Conservation (phyloP, 768 basidiomycete genomes). For the Amanita molliuscula region DNA sequence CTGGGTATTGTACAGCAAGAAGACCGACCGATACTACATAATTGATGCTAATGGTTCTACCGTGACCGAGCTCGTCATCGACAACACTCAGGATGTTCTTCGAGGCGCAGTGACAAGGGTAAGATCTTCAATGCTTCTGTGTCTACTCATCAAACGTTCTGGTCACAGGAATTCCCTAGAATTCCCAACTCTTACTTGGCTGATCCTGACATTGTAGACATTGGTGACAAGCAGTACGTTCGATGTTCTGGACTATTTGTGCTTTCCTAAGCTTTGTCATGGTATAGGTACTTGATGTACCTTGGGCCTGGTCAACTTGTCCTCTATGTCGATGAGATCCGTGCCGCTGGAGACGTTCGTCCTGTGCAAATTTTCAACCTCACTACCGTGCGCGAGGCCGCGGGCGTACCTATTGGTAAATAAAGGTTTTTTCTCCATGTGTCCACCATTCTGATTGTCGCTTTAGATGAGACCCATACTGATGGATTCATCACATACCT, state of each 20-base stretch:
- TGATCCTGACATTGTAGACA: slow-evolving; percentile 28
- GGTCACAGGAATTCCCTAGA: slow-evolving; percentile 15
- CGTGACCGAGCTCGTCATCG: slow-evolving; percentile 36
- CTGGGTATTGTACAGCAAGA: slow-evolving; percentile 30
- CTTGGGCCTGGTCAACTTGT: slow-evolving; percentile 17
- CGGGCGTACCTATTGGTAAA: slow-evolving; percentile 25
- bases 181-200: slow-evolving; percentile 26
- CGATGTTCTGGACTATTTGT: neutral
- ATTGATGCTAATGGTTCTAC: slow-evolving; percentile 29
- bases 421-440: neutral
- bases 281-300: slow-evolving; percentile 18
- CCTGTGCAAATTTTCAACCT: slow-evolving; percentile 18
- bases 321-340: slow-evolving; percentile 17
- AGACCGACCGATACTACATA: slow-evolving; percentile 35
- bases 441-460: neutral
- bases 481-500: slow-evolving; percentile 2
- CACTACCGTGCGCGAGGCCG: slow-evolving; percentile 20
- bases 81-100: slow-evolving; percentile 23
- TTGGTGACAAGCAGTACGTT: slow-evolving; percentile 28
- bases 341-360: slow-evolving; percentile 16
- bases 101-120: slow-evolving; percentile 24
- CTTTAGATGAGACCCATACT: neutral
- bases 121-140: neutral
- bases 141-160: neutral
- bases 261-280: neutral